Base-by-base conservation (phyloP, 2,329 filamentous ascomycete genomes). In the Claviceps digitariae region DNA sequence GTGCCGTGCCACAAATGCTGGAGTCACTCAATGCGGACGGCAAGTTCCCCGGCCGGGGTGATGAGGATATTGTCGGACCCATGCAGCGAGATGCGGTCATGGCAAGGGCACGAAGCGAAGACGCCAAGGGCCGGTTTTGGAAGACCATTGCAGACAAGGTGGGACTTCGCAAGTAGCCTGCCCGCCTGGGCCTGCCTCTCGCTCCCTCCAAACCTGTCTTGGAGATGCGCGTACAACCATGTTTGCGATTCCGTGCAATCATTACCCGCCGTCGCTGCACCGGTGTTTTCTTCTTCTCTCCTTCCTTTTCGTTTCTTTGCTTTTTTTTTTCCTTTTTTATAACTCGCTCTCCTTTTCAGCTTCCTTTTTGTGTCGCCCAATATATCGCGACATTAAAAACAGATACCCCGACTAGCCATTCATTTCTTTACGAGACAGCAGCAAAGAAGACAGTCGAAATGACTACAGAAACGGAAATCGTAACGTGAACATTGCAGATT, bases 51-150 rank as follows among this genome's bases (percentile, higher is more conserved):
- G 82, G 84, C 60, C 79, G 91, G 34, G 90, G 90, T 51, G 90
- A 95, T 62, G 85, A 90, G 61, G 90, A 95, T 67, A 94, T 96
- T 64, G 89, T 96, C 46, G 90, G 90, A 1, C 90, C 90, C 7
- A 95, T 96, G 90, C 81, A 82, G 60, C 77, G 78, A 13, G 76
- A 79, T 58, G 71, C 72, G 41, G 69, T 73, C 57, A 81, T 81
- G 77, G 66, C 68, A 31, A 69, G 74, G 48, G 67, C 69, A 15
- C 65, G 64, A 48, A 71, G 68, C 54, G 73, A 75, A 46, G 71
- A 73, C 57, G 69, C 69, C 57, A 72, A 69, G 57, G 62, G 68
- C 20, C 70, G 71, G 51, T 77, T 78, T 62, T 72, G 75, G 71
- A 74, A 71, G 60, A 72, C 61, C 55, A 63, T 78, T 17, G 73